Evolutionary conservation across 2,329 filamentous ascomycete genomes (phyloP).

Genomic region (Exserohilum turcica): DNA sequence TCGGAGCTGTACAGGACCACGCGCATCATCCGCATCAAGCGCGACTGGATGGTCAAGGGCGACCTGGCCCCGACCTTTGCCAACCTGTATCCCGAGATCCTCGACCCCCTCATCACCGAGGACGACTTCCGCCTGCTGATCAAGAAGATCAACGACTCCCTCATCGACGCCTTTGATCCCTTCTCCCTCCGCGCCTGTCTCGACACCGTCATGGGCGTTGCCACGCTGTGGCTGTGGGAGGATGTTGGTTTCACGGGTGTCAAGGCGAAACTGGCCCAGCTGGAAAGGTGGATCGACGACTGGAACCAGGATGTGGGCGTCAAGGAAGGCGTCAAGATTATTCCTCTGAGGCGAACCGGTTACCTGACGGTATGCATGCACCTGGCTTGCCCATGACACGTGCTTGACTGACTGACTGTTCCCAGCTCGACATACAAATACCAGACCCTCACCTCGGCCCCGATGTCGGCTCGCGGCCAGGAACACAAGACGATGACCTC

Average conservation of each 20-base stretch:
- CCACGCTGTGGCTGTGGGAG: slow-evolving; percentile 95
- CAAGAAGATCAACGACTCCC: slow-evolving; percentile 77
- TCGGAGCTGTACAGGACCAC: slow-evolving; percentile 78
- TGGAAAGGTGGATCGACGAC: slow-evolving; percentile 82
- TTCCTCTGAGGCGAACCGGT: slow-evolving; percentile 79
- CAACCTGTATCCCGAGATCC: slow-evolving; percentile 93
- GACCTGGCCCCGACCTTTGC: slow-evolving; percentile 93
- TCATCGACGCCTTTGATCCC: slow-evolving; percentile 80
- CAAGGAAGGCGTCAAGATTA: slow-evolving; percentile 70
- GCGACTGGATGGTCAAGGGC: slow-evolving; percentile 89
- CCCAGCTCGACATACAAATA: slow-evolving; percentile 78
- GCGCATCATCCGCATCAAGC: slow-evolving; percentile 85
- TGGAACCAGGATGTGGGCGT: slow-evolving; percentile 77
- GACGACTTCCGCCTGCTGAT: slow-evolving; percentile 84
- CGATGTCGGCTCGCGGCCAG: slow-evolving; percentile 37
- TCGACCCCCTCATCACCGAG: slow-evolving; percentile 84
- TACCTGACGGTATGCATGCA: slow-evolving; percentile 79
- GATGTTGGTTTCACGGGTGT: slow-evolving; percentile 78
- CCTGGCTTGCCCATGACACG: too few relatives aligned
- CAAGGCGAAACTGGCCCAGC: slow-evolving; percentile 70
- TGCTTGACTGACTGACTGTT: neutral
- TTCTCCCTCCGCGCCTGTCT: slow-evolving; percentile 76
- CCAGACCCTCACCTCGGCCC: slow-evolving; percentile 71
- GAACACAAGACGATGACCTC: slow-evolving; percentile 35
- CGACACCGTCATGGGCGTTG: slow-evolving; percentile 76